Base-by-base conservation (phyloP, 345 rosid species). In the Noccaea bulbosa region DNA sequence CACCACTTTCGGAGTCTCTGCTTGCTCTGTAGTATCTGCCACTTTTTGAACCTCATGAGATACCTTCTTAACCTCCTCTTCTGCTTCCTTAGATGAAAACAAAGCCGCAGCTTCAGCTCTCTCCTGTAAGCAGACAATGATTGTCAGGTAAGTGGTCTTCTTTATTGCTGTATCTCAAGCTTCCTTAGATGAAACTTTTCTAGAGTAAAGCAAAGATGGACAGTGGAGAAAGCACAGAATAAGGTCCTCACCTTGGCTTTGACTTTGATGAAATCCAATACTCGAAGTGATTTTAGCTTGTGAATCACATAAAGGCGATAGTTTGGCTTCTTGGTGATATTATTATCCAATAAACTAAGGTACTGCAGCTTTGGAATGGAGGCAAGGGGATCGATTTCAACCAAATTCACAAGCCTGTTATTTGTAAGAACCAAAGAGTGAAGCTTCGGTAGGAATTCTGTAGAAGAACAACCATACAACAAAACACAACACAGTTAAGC, bases 351-450 rank as follows among this genome's bases (percentile, higher is more conserved):
- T 17, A 95, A 84, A 75, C 92, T 88, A 58, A 95, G 97, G 81
- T 84, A 84, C 75, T 85, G 97, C 80, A 95, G 90, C 84, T 87
- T 90, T 11, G 88, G 84, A 34, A 95, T 81, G 37, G 99, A 92
- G 39, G 88, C 77, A 43, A 95, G 88, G 67, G 99, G 98, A 76
- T 95, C 99, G 68, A 95, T 92, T 83, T 95, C 99, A 69, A 79
- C 91, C 81, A 95, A 83, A 85, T 95, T 95, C 78, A 95, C 99
- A 69, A 95, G 92, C 84, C 99, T 84, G 73, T 95, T 95, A 74
- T 95, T 95, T 35, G 98, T 92, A 58, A 95, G 92, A 71, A 95
- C 82, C 75, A 95, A 81, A 1, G 97, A 68, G 82, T 92, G 99
- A 64, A 95, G 77, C 75, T 92, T 95, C 4, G 96, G 98, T 77